Percentiles rank a stretch among this genome's conserved stretches.
Evolutionary conservation across 2,329 filamentous ascomycete species (phyloP).

Genomic region (Juglanconis oblonga): DNA sequence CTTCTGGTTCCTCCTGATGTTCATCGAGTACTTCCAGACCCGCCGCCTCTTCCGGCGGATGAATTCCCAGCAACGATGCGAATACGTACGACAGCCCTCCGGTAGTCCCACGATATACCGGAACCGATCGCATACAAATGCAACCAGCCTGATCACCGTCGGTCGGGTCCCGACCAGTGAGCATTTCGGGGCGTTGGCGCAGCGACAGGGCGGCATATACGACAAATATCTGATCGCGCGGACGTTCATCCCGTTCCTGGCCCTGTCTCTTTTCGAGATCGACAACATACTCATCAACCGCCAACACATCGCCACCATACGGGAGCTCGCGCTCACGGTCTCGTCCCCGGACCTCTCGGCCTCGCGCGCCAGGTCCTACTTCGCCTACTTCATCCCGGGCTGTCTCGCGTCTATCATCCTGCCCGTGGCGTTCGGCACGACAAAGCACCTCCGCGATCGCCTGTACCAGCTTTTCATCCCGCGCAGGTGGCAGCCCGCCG

Average conservation of each 20-base stretch:
- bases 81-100: neutral
- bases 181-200: conserved; percentile 14
- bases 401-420: conserved; percentile 16
- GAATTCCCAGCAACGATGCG: neutral
- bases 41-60: conserved; percentile 11
- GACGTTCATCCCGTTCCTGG: conserved; percentile 2
- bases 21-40: conserved; percentile 15
- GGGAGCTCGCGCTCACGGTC: neutral
- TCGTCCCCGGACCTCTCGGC: conserved; percentile 11
- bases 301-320: neutral
- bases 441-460: conserved; percentile 6
- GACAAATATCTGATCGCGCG: conserved; percentile 16
- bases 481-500: neutral
- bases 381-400: conserved; percentile 12
- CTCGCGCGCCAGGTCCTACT: neutral
- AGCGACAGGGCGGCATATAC: conserved; percentile 13
- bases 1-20: conserved; percentile 11
- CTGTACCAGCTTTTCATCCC: conserved; percentile 11
- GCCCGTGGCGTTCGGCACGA: conserved; percentile 13
- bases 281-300: conserved; percentile 6
- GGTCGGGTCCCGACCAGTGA: neutral
- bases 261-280: conserved; percentile 9
- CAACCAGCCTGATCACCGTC: neutral
- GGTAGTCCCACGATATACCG: neutral
- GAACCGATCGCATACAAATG: neutral